These are phyloP conservation scores for Lactarius pseudohatsudake DNA, from an alignment of 768 basidiomycete species.

Conservation along the genomic window DNA sequence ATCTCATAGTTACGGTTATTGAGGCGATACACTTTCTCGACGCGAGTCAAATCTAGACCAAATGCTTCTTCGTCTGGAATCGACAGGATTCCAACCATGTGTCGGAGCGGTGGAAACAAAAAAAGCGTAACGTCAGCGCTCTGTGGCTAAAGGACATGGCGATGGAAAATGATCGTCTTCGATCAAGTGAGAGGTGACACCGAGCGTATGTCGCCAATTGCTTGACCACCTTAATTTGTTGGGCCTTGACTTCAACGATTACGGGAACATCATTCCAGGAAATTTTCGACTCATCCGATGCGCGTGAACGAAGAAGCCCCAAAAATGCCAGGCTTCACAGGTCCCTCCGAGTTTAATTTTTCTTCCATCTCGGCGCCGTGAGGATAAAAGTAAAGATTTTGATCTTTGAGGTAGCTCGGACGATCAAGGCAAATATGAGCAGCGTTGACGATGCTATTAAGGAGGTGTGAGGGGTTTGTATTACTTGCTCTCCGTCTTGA, in stretches of 20 bases:
- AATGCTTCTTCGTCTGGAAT: neutral
- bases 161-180: neutral
- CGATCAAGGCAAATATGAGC: neutral
- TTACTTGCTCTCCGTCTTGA: neutral
- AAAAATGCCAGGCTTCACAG: neutral
- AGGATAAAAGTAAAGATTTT: neutral
- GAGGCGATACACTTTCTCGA: neutral
- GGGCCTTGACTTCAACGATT: neutral
- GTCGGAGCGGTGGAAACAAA: constrained; percentile 1
- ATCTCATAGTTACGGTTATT: neutral
- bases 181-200: neutral
- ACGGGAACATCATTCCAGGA: neutral
- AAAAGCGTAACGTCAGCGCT: neutral
- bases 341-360: neutral
- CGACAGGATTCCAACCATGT: constrained; percentile 3
- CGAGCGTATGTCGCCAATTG: constrained; percentile 2
- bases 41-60: neutral
- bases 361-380: neutral
- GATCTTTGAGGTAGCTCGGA: neutral
- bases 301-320: neutral
- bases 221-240: neutral
- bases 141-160: neutral
- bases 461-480: neutral
- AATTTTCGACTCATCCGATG: no score
- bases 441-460: neutral